A percentile compares a stretch with the other conserved stretches of the same genome.
Conservation (phyloP, 257 asterid species). For the Pogostemon cablin region DNA sequence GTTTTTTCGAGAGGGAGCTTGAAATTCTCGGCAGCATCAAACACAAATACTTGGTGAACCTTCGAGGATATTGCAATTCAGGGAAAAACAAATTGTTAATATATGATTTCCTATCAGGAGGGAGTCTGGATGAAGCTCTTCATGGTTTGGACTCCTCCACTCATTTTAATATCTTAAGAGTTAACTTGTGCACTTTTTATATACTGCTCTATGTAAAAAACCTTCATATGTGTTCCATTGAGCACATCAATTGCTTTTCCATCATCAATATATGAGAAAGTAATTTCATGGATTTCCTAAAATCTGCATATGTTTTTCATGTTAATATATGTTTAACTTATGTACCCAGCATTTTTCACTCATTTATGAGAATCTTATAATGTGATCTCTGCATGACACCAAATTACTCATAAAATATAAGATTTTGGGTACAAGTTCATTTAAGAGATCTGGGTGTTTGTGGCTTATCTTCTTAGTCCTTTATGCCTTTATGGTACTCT, state of each 20-base stretch:
- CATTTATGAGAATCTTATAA: too few relatives aligned
- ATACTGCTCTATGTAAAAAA: conserved; percentile 1
- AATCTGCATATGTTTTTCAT: too few relatives aligned
- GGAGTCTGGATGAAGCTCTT: conserved; percentile 90
- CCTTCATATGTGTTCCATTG: conserved; percentile 26
- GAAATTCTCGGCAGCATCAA: conserved; percentile 95
- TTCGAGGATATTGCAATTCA: conserved; percentile 53
- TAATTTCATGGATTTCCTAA: too few relatives aligned
- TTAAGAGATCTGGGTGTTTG: background rate
- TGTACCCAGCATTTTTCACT: too few relatives aligned
- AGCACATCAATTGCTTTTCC: conserved; percentile 10
- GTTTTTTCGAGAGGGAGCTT: conserved; percentile 89
- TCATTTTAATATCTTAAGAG: conserved; percentile 18
- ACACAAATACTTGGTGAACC: conserved; percentile 79
- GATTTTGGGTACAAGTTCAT: too few relatives aligned
- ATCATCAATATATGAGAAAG: background rate
- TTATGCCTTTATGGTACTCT: too few relatives aligned
- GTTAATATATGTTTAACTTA: too few relatives aligned
- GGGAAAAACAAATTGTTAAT: conserved; percentile 50
- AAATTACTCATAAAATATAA: too few relatives aligned
- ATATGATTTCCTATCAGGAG: conserved; percentile 84
- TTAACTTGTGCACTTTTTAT: conserved; percentile 21
- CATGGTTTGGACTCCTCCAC: conserved; percentile 54
- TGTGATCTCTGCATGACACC: too few relatives aligned
- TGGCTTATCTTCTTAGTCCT: background rate